A percentile compares a stretch with the other conserved stretches of the same genome.
Evolutionary conservation across 805 yeast genomes (phyloP).

Genomic region (Wickerhamomyces pijperi): DNA sequence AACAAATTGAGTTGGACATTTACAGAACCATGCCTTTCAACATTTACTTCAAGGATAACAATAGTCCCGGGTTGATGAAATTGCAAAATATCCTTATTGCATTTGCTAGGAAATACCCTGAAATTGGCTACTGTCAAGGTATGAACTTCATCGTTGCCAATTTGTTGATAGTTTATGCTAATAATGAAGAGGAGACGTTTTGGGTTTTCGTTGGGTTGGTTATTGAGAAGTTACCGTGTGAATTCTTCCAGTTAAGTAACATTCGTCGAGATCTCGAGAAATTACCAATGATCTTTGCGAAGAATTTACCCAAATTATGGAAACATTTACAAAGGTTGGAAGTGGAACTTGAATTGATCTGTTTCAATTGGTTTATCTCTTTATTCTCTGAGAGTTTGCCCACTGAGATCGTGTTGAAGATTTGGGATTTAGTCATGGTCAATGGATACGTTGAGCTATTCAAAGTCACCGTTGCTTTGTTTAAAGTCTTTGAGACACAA

Average conservation of each 20-base stretch:
- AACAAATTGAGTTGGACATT: constrained; percentile 41
- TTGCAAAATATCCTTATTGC: constrained; percentile 38
- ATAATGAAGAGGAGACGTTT: constrained; percentile 37
- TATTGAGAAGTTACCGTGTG: constrained; percentile 36
- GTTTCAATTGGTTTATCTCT: constrained; percentile 48
- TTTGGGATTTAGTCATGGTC: constrained; percentile 39
- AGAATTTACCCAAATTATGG: constrained; percentile 27
- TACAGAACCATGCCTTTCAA: constrained; percentile 46
- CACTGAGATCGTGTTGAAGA: constrained; percentile 37
- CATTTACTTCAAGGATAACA: constrained; percentile 35
- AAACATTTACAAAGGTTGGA: constrained; percentile 23
- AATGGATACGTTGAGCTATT: constrained; percentile 27
- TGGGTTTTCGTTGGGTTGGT: constrained; percentile 40
- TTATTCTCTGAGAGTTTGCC: constrained; percentile 42
- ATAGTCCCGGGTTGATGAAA: constrained; percentile 40
- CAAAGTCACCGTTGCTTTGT: constrained; percentile 24
- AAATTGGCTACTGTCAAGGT: constrained; percentile 49
- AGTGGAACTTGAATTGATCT: constrained; percentile 36
- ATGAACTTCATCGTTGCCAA: constrained; percentile 51
- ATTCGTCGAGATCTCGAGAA: constrained; percentile 31
- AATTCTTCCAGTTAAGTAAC: constrained; percentile 25
- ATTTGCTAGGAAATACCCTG: constrained; percentile 33
- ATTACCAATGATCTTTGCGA: constrained; percentile 24
- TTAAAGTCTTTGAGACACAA: constrained; percentile 25
- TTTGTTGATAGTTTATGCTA: constrained; percentile 29